phyloP scores from a whole-genome alignment of 371 early-diverging fungal genomes.

The Dinochytrium kinnereticum region DNA sequence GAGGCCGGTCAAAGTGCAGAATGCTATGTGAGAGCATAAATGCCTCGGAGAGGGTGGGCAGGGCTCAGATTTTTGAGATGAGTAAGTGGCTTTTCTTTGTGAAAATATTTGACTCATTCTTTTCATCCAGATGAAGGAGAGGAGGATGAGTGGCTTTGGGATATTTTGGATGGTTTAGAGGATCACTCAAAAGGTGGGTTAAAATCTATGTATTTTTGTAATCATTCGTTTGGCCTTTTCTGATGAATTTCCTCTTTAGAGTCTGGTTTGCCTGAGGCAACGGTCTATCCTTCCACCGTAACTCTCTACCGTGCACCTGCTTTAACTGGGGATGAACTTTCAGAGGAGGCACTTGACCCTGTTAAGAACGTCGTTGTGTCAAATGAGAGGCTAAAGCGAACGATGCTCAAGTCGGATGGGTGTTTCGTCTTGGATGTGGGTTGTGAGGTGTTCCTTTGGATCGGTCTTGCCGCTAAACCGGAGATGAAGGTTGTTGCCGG shows the following conservation, averaged over 20 bases:
- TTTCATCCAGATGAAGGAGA: constrained; percentile 34
- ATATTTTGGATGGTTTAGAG: constrained; percentile 26
- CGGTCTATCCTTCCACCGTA: not conserved
- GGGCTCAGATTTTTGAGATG: constrained; percentile 41
- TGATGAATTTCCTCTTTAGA: not conserved
- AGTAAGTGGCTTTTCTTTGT: constrained; percentile 17
- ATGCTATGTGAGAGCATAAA: constrained; percentile 47
- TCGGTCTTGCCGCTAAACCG: constrained; percentile 41
- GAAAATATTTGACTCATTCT: not conserved
- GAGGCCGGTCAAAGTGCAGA: constrained; percentile 39
- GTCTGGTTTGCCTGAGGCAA: not conserved
- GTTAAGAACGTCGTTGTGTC: constrained; percentile 21
- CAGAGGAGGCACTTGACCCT: constrained; percentile 18
- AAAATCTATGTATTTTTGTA: too few species aligned
- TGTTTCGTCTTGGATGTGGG: constrained; percentile 56
- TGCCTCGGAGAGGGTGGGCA: constrained; percentile 44
- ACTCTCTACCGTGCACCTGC: not conserved
- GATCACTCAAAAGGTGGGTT: not conserved
- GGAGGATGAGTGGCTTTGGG: constrained; percentile 41
- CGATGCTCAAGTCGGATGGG: constrained; percentile 37
- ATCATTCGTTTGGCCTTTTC: not conserved
- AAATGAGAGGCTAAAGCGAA: constrained; percentile 29
- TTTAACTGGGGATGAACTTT: constrained; percentile 21
- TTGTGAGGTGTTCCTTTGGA: constrained; percentile 55
- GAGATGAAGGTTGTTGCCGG: constrained; percentile 35